A percentile compares a stretch with the other conserved stretches of the same genome.
phyloP scores from a whole-genome alignment of 352 stramenopile species.

The Aphanomyces stellatus region DNA sequence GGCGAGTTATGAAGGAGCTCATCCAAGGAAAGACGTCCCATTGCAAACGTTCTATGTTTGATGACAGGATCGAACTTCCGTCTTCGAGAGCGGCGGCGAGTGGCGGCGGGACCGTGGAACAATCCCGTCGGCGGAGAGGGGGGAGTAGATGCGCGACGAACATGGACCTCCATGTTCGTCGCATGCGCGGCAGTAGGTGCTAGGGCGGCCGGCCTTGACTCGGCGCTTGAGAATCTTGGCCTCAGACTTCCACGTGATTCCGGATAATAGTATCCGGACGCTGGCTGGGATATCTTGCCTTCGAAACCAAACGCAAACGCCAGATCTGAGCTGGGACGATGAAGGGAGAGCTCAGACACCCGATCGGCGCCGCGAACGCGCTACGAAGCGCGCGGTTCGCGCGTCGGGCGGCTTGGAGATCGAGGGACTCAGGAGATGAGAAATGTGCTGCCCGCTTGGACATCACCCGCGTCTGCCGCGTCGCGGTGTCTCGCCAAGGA shows the following conservation, averaged over 20 bases:
- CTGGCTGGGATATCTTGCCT: not conserved
- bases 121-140: too few relatives aligned
- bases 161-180: too few relatives aligned
- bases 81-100: too few relatives aligned
- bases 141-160: too few relatives aligned
- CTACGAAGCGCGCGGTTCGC: not conserved
- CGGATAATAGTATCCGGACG: not conserved
- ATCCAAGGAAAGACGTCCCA: too few relatives aligned
- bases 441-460: not conserved
- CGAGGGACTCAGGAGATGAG: not conserved
- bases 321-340: not conserved
- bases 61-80: too few relatives aligned
- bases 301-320: not conserved
- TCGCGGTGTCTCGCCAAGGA: conserved; percentile 7
- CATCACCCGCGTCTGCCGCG: conserved; percentile 13
- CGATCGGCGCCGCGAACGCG: not conserved
- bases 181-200: too few relatives aligned
- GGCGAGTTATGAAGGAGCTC: too few relatives aligned
- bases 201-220: too few relatives aligned
- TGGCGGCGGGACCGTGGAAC: too few relatives aligned
- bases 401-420: not conserved
- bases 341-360: not conserved
- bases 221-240: not conserved
- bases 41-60: too few relatives aligned
- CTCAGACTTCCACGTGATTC: not conserved